Evolutionary conservation across 1,284 basidiomycete species (phyloP).

Genomic region (Phlebopus sp.): DNA sequence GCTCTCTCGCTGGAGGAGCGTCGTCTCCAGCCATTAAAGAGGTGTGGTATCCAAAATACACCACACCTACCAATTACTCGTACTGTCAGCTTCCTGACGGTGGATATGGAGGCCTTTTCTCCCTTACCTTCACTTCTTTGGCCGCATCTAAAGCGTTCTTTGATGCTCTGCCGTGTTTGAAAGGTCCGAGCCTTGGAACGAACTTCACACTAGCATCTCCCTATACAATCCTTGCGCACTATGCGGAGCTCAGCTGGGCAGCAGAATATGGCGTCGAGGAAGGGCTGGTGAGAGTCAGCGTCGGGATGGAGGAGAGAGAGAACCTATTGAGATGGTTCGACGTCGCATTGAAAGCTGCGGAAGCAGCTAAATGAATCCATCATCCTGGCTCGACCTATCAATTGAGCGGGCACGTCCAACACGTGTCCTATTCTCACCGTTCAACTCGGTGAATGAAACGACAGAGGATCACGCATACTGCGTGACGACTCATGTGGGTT

Average conservation of each 20-base stretch:
- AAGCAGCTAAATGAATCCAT: constrained; percentile 30
- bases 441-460: constrained; percentile 4
- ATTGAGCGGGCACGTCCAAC: not conserved
- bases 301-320: constrained; percentile 84
- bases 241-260: constrained; percentile 91
- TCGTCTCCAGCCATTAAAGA: constrained; percentile 60
- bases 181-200: constrained; percentile 93
- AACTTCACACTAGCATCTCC: constrained; percentile 95
- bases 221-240: constrained; percentile 94
- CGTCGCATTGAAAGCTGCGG: constrained; percentile 68
- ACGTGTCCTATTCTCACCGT: not conserved
- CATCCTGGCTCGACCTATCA: not conserved
- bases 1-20: constrained; percentile 44
- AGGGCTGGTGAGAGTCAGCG: constrained; percentile 83
- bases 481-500: no score
- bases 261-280: constrained; percentile 81
- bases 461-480: no score
- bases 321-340: constrained; percentile 63
- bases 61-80: constrained; percentile 73
- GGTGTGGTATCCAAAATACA: constrained; percentile 90
- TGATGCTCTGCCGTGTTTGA: constrained; percentile 79
- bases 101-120: constrained; percentile 92
- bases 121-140: constrained; percentile 76
- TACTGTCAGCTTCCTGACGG: constrained; percentile 55
- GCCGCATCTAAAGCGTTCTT: constrained; percentile 82